Base-by-base conservation (phyloP, 164 flowering plant genomes). In the Protea cynaroides region DNA sequence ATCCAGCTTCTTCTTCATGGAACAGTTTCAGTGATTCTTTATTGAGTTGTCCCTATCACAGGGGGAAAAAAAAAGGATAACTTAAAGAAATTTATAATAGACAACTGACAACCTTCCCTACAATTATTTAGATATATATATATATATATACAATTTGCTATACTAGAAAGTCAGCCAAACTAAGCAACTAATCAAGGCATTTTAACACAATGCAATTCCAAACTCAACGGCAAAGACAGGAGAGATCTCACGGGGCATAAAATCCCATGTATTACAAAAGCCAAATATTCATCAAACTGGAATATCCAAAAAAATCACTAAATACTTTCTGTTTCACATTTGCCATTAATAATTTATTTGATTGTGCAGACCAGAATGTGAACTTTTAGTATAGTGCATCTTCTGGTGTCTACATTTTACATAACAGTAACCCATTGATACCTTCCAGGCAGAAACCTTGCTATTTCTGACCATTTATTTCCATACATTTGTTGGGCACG, bases 381-480 rank as follows among this genome's bases (percentile, higher is more conserved):
- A n/a, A 22, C 25, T 19, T 12, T 47, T 53, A 10, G 12, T 46
- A 7, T 19, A 46, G 21, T 49, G 18, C 34, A 58, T 44, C 29
- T 13, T 38, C 9, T 22, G 19, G 14, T 36, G 15, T 59, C 36
- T 7, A 47, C 7, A 17, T 25, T 19, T 25, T 18, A 29, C 4
- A 24, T 7, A 29, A 66, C 29, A 4, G 43, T 51, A 22, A 60
- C 19, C 50, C 13, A 24, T n/a, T 7, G 8, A 51, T 76, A 84
- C 91, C 91, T 86, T 75, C 90, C 90, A 52, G 80, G 85, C 14
- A 86, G 63, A 65, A 77, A 55, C 72, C 68, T 86, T 9, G 88
- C 83, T 24, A 86, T 74, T 74, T 86, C 88, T 56, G 91, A 85
- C 91, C 91, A 84, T 63, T 79, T 82, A 65, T 84, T 86, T 34